phyloP scores from a whole-genome alignment of 2,329 filamentous ascomycete genomes.

The Phoma sp. region DNA sequence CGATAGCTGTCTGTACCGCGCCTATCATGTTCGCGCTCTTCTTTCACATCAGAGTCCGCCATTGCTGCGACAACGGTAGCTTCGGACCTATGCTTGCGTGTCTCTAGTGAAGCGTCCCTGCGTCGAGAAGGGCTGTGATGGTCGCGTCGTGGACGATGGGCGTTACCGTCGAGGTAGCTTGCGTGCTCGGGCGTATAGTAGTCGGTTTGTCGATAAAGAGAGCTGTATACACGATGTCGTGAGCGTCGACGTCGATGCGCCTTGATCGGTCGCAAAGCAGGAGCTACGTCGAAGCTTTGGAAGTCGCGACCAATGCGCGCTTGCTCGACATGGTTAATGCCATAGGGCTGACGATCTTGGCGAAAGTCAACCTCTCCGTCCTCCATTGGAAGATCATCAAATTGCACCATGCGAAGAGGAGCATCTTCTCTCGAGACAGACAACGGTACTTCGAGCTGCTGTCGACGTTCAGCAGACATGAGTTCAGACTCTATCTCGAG shows the following conservation, averaged over 20 bases:
- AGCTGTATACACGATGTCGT: constrained; percentile 8
- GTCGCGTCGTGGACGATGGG: constrained; percentile 12
- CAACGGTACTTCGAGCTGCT: neutral
- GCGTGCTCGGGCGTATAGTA: constrained; percentile 1
- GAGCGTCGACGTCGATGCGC: constrained; percentile 23
- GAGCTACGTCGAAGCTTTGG: constrained; percentile 24
- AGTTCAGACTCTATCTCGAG: constrained; percentile 7
- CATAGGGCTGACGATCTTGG: neutral
- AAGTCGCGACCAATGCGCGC: constrained; percentile 20
- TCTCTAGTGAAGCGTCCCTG: constrained; percentile 16
- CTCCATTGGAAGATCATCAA: constrained; percentile 7
- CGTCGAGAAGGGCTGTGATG: constrained; percentile 10
- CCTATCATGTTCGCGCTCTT: constrained; percentile 37
- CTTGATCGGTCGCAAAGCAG: constrained; percentile 22
- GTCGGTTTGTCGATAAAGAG: constrained; percentile 6
- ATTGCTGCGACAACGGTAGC: constrained; percentile 26
- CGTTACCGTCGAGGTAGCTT: constrained; percentile 8
- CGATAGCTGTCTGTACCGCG: constrained; percentile 35
- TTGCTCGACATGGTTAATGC: constrained; percentile 21
- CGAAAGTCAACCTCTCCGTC: neutral
- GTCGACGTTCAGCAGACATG: neutral
- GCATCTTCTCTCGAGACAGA: neutral
- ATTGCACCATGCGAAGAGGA: neutral
- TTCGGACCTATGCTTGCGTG: constrained; percentile 19
- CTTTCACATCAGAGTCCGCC: constrained; percentile 39